A percentile compares a stretch with the other conserved stretches of the same genome.
phyloP scores from a whole-genome alignment of 2,329 filamentous ascomycete species.

The Pseudogymnoascus sp. region DNA sequence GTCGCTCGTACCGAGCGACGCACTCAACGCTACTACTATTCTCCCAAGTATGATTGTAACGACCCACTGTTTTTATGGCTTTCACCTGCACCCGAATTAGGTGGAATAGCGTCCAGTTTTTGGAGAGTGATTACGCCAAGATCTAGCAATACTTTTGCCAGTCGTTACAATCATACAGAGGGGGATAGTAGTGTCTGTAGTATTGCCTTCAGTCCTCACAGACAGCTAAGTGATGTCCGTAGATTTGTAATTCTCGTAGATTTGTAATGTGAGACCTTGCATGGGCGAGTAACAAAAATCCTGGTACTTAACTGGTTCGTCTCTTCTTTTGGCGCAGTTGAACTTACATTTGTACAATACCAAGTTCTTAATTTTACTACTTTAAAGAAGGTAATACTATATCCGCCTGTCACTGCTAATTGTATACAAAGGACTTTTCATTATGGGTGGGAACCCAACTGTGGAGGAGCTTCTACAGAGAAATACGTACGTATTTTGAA shows the following conservation, averaged over 20 bases:
- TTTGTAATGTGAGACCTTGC: neutral
- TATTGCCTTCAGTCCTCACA: neutral
- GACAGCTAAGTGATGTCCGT: neutral
- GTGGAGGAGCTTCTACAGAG: neutral
- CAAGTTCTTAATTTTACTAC: neutral
- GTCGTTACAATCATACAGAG: too few species aligned
- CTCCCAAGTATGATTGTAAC: too few species aligned
- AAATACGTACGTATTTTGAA: neutral
- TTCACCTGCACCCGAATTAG: too few species aligned
- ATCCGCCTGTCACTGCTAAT: neutral
- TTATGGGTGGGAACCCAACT: neutral
- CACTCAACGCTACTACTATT: too few species aligned
- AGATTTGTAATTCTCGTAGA: neutral
- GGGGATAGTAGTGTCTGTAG: neutral
- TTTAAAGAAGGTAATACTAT: neutral
- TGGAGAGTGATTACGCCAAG: too few species aligned
- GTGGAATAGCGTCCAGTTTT: too few species aligned
- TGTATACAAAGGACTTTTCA: neutral
- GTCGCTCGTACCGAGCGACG: neutral
- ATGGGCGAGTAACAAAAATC: neutral
- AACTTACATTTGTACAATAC: neutral
- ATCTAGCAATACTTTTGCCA: too few species aligned
- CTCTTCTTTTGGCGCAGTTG: neutral
- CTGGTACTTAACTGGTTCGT: neutral
- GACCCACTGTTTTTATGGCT: too few species aligned